Percentiles rank a stretch among this genome's conserved stretches.
Evolutionary conservation across 1,139 yeast genomes (phyloP).

Genomic region (Schwanniomyces etchellsii): DNA sequence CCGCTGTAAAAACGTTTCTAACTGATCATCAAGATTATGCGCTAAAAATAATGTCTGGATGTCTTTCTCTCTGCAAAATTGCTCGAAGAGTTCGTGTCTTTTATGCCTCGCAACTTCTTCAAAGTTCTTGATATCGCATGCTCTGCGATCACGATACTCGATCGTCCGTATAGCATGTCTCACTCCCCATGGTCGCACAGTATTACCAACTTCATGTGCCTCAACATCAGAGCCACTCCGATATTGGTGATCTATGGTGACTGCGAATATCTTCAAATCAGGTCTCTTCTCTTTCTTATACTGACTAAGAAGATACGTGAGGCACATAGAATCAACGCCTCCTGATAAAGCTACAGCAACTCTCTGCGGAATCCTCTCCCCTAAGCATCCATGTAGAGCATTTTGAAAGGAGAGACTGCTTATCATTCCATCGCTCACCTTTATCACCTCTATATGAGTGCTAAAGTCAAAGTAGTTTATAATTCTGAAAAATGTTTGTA

Average conservation of each 20-base stretch:
- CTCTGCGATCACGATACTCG: conserved; percentile 15
- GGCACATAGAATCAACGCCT: conserved; percentile 77
- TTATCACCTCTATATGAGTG: too few relatives aligned
- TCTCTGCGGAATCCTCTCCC: conserved; percentile 7
- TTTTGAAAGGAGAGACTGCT: conserved; percentile 8
- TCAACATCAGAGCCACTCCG: conserved; percentile 44
- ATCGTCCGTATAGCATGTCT: conserved; percentile 32
- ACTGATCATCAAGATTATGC: conserved; percentile 67
- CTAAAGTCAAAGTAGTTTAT: too few relatives aligned
- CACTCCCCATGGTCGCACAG: conserved; percentile 34
- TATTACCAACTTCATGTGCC: conserved; percentile 34
- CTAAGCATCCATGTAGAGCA: conserved; percentile 11
- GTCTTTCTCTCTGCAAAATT: conserved; percentile 24
- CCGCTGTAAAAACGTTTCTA: conserved; percentile 64
- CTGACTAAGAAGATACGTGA: conserved; percentile 41
- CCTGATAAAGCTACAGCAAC: conserved; percentile 60
- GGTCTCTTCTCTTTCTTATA: conserved; percentile 20
- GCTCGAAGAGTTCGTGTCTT: conserved; percentile 41
- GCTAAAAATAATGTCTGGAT: conserved; percentile 46
- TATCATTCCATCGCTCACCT: too few relatives aligned
- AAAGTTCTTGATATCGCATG: conserved; percentile 28
- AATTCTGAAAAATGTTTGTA: too few relatives aligned
- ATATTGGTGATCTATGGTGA: conserved; percentile 56
- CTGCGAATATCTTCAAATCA: conserved; percentile 33
- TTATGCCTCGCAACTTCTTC: conserved; percentile 55